phyloP scores from a whole-genome alignment of 805 yeast species.

The Candida patagonica region DNA sequence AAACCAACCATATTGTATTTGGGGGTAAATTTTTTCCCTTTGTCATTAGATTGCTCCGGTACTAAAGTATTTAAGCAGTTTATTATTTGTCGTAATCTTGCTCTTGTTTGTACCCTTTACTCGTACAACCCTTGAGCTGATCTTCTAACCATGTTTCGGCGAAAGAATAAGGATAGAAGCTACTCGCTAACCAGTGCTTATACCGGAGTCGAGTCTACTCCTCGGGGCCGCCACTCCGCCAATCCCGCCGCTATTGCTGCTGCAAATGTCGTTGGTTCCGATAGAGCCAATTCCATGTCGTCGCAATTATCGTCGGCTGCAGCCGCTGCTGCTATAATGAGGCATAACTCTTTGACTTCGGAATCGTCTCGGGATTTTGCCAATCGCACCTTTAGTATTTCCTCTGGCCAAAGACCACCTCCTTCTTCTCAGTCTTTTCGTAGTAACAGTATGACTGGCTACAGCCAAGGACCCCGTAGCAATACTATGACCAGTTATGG shows the following conservation, averaged over 20 bases:
- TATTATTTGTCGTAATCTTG: too few species aligned
- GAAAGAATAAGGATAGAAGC: slow-evolving; percentile 13
- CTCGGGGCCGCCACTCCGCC: slow-evolving; percentile 17
- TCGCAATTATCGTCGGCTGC: slow-evolving; percentile 24
- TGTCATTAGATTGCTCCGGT: too few species aligned
- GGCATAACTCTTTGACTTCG: slow-evolving; percentile 20
- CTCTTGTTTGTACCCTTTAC: slow-evolving; percentile 1
- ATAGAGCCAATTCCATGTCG: slow-evolving; percentile 14
- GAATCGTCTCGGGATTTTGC: slow-evolving; percentile 3
- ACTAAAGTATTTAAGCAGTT: too few species aligned
- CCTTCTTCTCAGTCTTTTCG: not conserved
- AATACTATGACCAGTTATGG: slow-evolving; percentile 3
- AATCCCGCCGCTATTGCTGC: slow-evolving; percentile 53
- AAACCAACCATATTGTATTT: too few species aligned
- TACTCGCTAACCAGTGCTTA: slow-evolving; percentile 23
- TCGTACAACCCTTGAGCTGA: not conserved
- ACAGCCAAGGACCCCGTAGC: not conserved
- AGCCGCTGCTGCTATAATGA: slow-evolving; percentile 29
- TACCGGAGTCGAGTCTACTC: slow-evolving; percentile 25
- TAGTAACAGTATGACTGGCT: not conserved
- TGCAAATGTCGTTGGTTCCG: slow-evolving; percentile 33
- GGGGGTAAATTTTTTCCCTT: too few species aligned
- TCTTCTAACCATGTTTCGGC: slow-evolving; percentile 1
- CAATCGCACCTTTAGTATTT: not conserved
- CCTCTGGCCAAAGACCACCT: not conserved